Conservation (phyloP, 1,139 yeast genomes). For the Saccharomyces hybrid region DNA sequence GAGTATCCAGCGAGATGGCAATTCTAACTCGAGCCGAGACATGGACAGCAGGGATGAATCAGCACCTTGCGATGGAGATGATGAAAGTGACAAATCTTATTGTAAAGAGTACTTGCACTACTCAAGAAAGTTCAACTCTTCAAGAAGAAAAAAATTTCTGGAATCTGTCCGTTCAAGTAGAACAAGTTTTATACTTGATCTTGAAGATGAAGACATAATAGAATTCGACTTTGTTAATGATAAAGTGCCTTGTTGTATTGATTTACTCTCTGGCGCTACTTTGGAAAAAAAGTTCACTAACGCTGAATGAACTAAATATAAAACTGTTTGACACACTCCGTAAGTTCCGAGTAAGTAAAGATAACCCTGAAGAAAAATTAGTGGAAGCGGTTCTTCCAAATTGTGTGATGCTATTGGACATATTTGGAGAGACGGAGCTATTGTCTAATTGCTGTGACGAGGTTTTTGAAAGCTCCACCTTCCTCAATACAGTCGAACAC, state of each 20-base stretch:
- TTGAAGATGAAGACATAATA: background rate
- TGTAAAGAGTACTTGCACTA: background rate
- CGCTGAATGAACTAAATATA: background rate
- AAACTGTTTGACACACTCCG: background rate
- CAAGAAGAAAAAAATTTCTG: background rate
- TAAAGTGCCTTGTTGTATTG: background rate
- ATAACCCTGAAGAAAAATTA: background rate
- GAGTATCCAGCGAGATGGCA: background rate
- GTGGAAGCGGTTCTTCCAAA: background rate
- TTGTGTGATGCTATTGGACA: background rate
- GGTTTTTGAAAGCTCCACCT: background rate
- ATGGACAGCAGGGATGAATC: background rate
- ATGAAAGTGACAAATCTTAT: background rate
- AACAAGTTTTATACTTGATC: background rate
- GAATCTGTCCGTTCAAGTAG: background rate
- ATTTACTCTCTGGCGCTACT: background rate
- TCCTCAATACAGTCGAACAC: background rate
- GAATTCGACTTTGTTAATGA: background rate
- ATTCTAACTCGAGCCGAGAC: background rate
- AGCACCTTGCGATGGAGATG: background rate
- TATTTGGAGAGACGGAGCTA: background rate
- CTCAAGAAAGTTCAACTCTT: background rate
- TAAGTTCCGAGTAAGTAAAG: background rate
- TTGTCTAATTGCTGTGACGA: background rate
- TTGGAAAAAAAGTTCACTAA: background rate